Evolutionary conservation across 352 stramenopile genomes (phyloP), one percentile per base, ranked within the genome.

Genomic region (Phytopythium cucurbitacearum): DNA sequence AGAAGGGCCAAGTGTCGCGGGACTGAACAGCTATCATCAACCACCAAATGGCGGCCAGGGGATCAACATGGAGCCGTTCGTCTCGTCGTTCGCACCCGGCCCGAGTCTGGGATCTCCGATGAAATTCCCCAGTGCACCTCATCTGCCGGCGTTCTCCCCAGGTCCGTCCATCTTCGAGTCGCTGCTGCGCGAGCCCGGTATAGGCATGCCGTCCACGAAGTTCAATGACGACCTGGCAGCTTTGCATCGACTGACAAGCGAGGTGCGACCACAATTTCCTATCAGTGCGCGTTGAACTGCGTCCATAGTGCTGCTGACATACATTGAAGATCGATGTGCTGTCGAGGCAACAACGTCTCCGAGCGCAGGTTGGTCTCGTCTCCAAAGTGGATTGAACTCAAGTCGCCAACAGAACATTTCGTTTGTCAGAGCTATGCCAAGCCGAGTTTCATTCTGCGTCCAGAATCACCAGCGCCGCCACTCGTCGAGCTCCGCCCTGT

Each of bases 111-210:
- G 21, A 28, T 28, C 21, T 28, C 21, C 21, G 21, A 28, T 28
- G 21, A 28, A 28, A 2, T 28, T 28, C 21, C 21, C 21, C 21
- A 28, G 21, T 28, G 36, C 49, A 8, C 41, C 59, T 0, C 62
- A 69, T 13, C 59, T 61, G 0, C 46, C 62, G 5, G 42, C 53
- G 4, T 78, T 78, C 53, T 60, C 43, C 45, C 62, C 77, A 16
- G 43, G 48, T n/a, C 63, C 72, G 3, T 76, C 74, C 5, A 60
- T 81, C 7, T 88, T 86, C 34, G 77, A 85, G 54, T 66, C 72
- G 2, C 39, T 88, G 21, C 21, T 85, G 15, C 67, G 57, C 9
- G 67, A 84, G 28, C 46, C 69, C 33, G 67, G 66, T 11, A 56
- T 65, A 11, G 64, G 53, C 1, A 48, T 53, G 21, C 61, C 53